Base-by-base conservation (phyloP, 371 early-diverging fungal species). In the Rhizopus microsporus region DNA sequence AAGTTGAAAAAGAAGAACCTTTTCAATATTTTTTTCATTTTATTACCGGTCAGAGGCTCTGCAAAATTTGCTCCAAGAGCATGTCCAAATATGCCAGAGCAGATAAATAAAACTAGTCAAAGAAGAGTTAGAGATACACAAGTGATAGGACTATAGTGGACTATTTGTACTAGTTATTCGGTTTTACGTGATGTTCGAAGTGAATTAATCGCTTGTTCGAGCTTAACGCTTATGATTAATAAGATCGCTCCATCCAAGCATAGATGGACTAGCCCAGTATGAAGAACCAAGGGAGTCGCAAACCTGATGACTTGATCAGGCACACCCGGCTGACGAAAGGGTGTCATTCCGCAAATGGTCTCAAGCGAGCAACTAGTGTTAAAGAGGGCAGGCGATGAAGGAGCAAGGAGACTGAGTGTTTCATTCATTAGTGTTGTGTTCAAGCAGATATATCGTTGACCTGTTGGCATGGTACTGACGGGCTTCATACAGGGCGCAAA, bases 261-360 rank as follows among this genome's bases (percentile, higher is more conserved):
- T n/a, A 88, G 59, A 68, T 94, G 95, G 1, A 93, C n/a, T 1
- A 91, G 51, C 5, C 93, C 95, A 15, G 81, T 91, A 69, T 93
- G 93, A 52, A 92, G 67, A 57, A 89, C 88, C 15, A 91, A 79
- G 5, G 95, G 87, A 0, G 83, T 70, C 40, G 93, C 74, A 57
- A 93, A 88, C 7, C 93, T 76, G 65, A 70, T 91, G 80, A 89
- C 85, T 57, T 93, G 92, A 67, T 91, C 74, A 0, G 86, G 82
- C 47, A 78, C 46, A 30, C 63, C 46, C 5, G 53, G 0, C 45
- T 47, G 33, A 46, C 61, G 55, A 69, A 81, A 60, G n/a, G 71
- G 13, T 23, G 70, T 56, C 59, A 84, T 73, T 10, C 80, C 82
- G 68, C 87, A 86, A 16, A 81, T 61, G 5, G 78, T 67, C 0